A percentile compares a stretch with the other conserved stretches of the same genome.
phyloP scores from a whole-genome alignment of 441 rosid genomes.

The Euphorbia schlechtendalii region DNA sequence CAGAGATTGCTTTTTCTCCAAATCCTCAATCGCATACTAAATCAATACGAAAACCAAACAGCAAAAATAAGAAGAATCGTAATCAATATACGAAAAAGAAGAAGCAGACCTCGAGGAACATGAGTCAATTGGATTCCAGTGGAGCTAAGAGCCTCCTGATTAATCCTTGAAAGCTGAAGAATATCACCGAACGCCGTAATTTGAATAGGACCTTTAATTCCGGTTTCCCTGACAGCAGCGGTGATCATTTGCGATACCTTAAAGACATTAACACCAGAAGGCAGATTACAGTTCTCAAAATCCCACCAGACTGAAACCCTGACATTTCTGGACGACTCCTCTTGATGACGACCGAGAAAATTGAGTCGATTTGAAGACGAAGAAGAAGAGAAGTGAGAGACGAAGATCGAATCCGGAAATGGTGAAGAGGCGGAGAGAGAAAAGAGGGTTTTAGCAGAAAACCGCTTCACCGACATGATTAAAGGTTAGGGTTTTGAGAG shows the following conservation, averaged over 20 bases:
- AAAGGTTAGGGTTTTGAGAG: background rate
- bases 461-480: slow-evolving; percentile 12
- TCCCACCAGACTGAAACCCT: slow-evolving; percentile 97
- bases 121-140: slow-evolving; percentile 70
- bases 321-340: slow-evolving; percentile 47
- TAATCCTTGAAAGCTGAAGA: slow-evolving; percentile 51
- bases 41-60: background rate
- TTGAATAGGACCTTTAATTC: slow-evolving; percentile 82
- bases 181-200: slow-evolving; percentile 84
- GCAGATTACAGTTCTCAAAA: slow-evolving; percentile 74
- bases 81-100: background rate
- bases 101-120: slow-evolving; percentile 48
- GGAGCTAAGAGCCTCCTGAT: slow-evolving; percentile 67
- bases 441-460: slow-evolving; percentile 15
- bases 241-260: slow-evolving; percentile 49
- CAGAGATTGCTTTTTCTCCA: background rate
- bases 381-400: slow-evolving; percentile 36
- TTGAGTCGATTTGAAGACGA: slow-evolving; percentile 11
- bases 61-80: background rate
- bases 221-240: slow-evolving; percentile 56
- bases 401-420: slow-evolving; percentile 20
- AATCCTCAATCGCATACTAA: background rate
- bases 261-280: slow-evolving; percentile 53
- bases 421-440: slow-evolving; percentile 13
- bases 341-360: slow-evolving; percentile 18